These are phyloP conservation scores for Aegilops umbellulata DNA, from an alignment of 176 grass and related monocot species.

Conservation along the genomic window DNA sequence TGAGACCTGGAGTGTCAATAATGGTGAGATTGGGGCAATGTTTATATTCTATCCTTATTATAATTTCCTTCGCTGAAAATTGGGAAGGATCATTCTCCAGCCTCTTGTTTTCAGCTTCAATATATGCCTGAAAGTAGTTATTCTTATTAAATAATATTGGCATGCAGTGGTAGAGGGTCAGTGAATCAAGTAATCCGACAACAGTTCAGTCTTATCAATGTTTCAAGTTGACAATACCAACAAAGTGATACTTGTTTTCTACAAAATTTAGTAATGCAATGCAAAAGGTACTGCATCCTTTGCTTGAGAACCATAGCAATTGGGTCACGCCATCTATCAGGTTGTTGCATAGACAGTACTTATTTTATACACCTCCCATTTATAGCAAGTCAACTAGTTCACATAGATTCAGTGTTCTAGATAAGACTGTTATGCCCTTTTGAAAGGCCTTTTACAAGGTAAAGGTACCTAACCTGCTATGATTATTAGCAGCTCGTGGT, in stretches of 20 bases:
- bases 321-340: not conserved
- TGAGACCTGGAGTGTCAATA: constrained; percentile 83
- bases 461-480: not conserved
- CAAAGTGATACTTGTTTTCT: not conserved
- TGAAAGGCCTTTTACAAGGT: not conserved
- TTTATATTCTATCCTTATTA: constrained; percentile 87
- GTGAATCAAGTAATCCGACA: not conserved
- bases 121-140: constrained; percentile 68
- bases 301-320: not conserved
- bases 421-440: not conserved
- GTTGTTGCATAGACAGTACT: not conserved
- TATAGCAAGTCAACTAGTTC: constrained; percentile 1
- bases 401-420: not conserved
- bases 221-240: not conserved
- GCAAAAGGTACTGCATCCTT: not conserved
- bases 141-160: not conserved
- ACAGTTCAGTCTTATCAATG: not conserved
- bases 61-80: constrained; percentile 87
- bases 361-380: constrained; percentile 5
- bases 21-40: constrained; percentile 95
- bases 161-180: not conserved
- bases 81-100: constrained; percentile 91
- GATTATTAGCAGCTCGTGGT: not conserved
- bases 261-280: not conserved
- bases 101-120: constrained; percentile 91